Evolutionary conservation across 140 eudicot genomes (phyloP).

Genomic region (Erigeron philadelphicus): DNA sequence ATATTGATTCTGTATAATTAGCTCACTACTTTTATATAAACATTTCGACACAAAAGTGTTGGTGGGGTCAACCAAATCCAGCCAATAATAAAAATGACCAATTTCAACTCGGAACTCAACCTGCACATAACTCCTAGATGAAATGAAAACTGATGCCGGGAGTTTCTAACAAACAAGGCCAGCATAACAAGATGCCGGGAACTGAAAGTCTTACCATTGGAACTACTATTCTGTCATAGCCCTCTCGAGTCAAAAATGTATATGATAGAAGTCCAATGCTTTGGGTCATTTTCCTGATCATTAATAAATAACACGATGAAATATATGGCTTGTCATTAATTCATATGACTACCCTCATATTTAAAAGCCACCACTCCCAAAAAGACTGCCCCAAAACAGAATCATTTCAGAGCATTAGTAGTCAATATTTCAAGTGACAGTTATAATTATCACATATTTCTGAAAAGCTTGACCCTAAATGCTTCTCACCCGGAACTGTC

Average conservation of each 20-base stretch:
- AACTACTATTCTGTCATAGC: conserved; percentile 75
- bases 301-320: conserved; percentile 12
- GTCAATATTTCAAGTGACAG: no score
- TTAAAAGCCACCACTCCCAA: no score
- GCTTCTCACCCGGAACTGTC: no score
- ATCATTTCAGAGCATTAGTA: not conserved
- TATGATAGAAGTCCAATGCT: conserved; percentile 86
- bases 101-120: not conserved
- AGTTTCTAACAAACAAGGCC: not conserved
- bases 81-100: not conserved
- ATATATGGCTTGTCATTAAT: not conserved
- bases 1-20: no score
- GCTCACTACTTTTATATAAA: no score
- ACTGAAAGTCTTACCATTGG: conserved; percentile 67
- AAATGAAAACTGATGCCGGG: not conserved
- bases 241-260: conserved; percentile 64
- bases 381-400: conserved; percentile 1
- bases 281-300: conserved; percentile 59
- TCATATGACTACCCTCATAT: no score
- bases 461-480: no score
- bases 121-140: not conserved
- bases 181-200: not conserved
- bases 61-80: no score
- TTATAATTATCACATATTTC: no score
- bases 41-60: no score